Evolutionary conservation across 352 stramenopile species (phyloP).

Genomic region (Phytophthora syringae): DNA sequence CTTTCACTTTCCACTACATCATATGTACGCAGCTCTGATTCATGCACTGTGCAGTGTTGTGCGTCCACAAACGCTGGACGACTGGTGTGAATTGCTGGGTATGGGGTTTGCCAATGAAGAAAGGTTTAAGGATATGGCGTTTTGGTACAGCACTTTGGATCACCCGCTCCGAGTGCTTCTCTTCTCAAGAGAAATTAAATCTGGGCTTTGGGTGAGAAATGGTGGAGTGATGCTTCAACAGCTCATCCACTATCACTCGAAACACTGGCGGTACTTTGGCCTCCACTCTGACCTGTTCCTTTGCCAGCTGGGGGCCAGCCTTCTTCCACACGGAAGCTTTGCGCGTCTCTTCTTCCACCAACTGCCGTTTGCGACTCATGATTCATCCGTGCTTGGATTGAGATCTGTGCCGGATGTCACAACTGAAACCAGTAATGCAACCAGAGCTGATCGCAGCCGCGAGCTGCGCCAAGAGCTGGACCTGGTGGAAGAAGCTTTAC

Average conservation of each 20-base stretch:
- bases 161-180: conserved; percentile 66
- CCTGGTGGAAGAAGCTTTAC: conserved; percentile 68
- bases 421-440: conserved; percentile 2
- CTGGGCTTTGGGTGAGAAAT: conserved; percentile 80
- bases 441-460: conserved; percentile 28
- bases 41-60: conserved; percentile 57
- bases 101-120: conserved; percentile 23
- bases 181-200: conserved; percentile 77
- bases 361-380: conserved; percentile 40
- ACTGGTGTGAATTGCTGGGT: conserved; percentile 61
- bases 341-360: conserved; percentile 66
- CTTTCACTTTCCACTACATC: conserved; percentile 80
- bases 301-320: conserved; percentile 57
- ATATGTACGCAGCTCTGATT: conserved; percentile 73
- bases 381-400: conserved; percentile 35
- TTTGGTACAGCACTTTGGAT: conserved; percentile 54
- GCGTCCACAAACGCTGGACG: conserved; percentile 36
- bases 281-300: conserved; percentile 80
- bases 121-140: conserved; percentile 40
- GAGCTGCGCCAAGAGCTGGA: conserved; percentile 53
- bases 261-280: conserved; percentile 82
- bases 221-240: conserved; percentile 85
- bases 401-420: not conserved
- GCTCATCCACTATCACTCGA: conserved; percentile 81
- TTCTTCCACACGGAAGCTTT: conserved; percentile 62